Percentiles rank a stretch among this genome's conserved stretches.
These are phyloP conservation scores for Rhododendron ferrugineum DNA, from an alignment of 148 eudicot species.

Conservation along the genomic window DNA sequence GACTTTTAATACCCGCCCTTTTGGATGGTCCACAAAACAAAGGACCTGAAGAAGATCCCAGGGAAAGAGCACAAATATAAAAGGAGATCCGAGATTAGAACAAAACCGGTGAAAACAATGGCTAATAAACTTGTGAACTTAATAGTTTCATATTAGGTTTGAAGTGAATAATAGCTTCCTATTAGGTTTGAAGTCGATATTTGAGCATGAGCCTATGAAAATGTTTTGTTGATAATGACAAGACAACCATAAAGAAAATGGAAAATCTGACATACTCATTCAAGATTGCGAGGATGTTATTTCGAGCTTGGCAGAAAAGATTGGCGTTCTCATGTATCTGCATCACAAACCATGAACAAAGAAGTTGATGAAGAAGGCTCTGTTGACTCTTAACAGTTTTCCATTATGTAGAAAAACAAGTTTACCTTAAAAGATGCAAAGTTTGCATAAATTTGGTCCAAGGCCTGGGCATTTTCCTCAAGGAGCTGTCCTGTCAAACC, in stretches of 20 bases:
- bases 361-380: background rate
- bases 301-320: conserved; percentile 74
- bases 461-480: conserved; percentile 74
- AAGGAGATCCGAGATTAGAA: background rate
- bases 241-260: conserved; percentile 1
- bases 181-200: background rate
- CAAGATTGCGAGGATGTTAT: conserved; percentile 51
- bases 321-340: conserved; percentile 67
- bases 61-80: background rate
- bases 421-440: conserved; percentile 68
- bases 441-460: conserved; percentile 74
- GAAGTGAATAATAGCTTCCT: background rate
- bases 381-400: background rate
- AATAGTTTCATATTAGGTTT: background rate
- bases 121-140: background rate
- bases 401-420: background rate
- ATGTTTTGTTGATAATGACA: background rate
- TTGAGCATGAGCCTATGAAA: background rate
- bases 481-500: conserved; percentile 81
- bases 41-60: background rate
- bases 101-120: background rate
- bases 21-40: background rate
- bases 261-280: conserved; percentile 55
- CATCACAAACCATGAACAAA: background rate
- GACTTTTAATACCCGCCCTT: background rate